Conservation (phyloP, 257 asterid genomes). For the Orobanche coerulescens region DNA sequence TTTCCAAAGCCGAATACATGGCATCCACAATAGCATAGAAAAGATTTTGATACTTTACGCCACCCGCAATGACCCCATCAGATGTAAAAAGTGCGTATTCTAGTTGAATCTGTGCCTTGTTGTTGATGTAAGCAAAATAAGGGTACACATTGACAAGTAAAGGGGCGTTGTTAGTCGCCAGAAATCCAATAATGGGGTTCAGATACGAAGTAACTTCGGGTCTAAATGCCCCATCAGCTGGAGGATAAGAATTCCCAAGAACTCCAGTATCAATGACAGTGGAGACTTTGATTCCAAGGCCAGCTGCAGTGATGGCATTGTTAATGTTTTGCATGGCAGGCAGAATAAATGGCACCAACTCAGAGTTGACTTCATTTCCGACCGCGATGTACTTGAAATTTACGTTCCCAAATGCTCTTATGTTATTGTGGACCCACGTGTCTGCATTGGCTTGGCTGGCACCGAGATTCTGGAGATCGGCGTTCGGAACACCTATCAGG, state of each 20-base stretch:
- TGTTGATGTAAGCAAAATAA: constrained; percentile 18
- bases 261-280: constrained; percentile 10
- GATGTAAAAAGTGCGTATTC: constrained; percentile 14
- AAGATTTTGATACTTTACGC: constrained; percentile 21
- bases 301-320: constrained; percentile 14
- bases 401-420: constrained; percentile 5
- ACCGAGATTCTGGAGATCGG: constrained; percentile 13
- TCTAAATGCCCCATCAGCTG: constrained; percentile 13
- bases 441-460: constrained; percentile 22
- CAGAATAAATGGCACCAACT: constrained; percentile 9
- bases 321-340: constrained; percentile 22
- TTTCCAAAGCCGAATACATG: constrained; percentile 21
- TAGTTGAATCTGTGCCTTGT: background rate
- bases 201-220: constrained; percentile 8
- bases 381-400: constrained; percentile 20
- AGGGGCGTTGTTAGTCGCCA: constrained; percentile 11
- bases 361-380: constrained; percentile 33
- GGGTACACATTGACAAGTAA: constrained; percentile 25
- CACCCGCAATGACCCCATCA: constrained; percentile 7
- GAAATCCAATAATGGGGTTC: constrained; percentile 10
- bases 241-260: constrained; percentile 6
- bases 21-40: constrained; percentile 24
- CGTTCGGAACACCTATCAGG: constrained; percentile 26
- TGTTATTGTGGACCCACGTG: constrained; percentile 30
- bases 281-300: constrained; percentile 18